These are phyloP conservation scores for Lactuca saligna DNA, from an alignment of 129 eudicot genomes.

Conservation along the genomic window DNA sequence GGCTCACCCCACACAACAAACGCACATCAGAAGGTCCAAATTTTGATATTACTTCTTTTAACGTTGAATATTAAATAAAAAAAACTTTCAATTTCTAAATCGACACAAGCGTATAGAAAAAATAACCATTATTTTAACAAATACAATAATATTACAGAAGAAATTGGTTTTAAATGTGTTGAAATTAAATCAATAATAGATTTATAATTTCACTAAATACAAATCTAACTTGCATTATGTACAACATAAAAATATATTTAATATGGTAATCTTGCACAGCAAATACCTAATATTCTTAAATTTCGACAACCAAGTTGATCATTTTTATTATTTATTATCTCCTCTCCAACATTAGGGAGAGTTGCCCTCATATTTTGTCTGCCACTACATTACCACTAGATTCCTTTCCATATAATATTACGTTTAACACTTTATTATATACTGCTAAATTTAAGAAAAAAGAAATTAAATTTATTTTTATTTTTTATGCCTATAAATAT, in stretches of 20 bases:
- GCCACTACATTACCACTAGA: constrained; percentile 85
- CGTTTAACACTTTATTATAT: no score
- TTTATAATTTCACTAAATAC: background rate
- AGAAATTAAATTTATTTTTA: no score
- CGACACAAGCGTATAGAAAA: no score
- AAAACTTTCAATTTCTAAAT: background rate
- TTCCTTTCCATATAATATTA: constrained; percentile 43
- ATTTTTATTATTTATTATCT: constrained; percentile 14
- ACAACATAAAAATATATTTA: background rate
- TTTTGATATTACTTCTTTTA: constrained; percentile 16
- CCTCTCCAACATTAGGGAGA: constrained; percentile 45
- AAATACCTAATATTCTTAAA: constrained; percentile 37
- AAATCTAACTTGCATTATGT: background rate
- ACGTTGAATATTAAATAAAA: background rate
- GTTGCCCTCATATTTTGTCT: constrained; percentile 55
- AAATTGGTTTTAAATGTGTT: no score
- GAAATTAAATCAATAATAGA: background rate
- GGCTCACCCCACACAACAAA: constrained; percentile 8
- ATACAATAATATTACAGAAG: background rate
- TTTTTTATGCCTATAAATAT: no score
- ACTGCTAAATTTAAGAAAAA: no score
- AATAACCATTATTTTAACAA: background rate
- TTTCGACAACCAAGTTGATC: constrained; percentile 32
- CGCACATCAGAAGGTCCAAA: background rate
- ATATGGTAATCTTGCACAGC: constrained; percentile 26